Base-by-base conservation (phyloP, 139 green algal genomes). In the Chlorella sp. region DNA sequence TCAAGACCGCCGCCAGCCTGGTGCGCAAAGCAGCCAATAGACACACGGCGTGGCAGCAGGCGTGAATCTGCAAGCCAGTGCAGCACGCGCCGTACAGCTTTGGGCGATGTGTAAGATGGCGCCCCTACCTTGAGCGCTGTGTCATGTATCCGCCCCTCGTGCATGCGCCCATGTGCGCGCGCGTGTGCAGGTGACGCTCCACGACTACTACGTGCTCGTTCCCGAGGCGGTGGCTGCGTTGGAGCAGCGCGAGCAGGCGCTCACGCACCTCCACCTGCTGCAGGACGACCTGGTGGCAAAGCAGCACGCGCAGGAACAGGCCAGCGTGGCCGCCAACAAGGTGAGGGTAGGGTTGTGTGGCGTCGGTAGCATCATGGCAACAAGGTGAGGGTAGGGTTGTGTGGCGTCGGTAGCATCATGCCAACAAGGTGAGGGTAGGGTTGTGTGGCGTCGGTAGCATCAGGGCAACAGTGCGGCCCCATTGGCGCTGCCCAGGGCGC, bases 151-250 rank as follows among this genome's bases (percentile, higher is more conserved):
- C n/a, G n/a, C n/a, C n/a, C n/a, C n/a, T n/a, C n/a, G n/a, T n/a
- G n/a, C n/a, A n/a, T n/a, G n/a, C n/a, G n/a, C n/a, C n/a, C n/a
- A n/a, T n/a, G n/a, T n/a, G n/a, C n/a, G n/a, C n/a, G n/a, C n/a
- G n/a, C n/a, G n/a, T n/a, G n/a, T 64, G 27, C 73, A 83, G 77
- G 78, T 83, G 26, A 71, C 74, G 2, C 74, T 84, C 5, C 82
- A 85, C 62, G 82, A 87, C 68, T 82, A 80, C 67, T 77, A 69
- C 49, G 73, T 84, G 29, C 64, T 88, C 36, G 49, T 88, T 2
- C 83, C 83, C 5, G 83, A 88, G 75, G 80, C 76, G 1, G 66
- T 88, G 26, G 65, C 63, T 0, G 76, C 79, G n/a, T 62, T 88
- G 64, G 73, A 86, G 67, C 71, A 81, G 67, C 75, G 83, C 0